A percentile compares a stretch with the other conserved stretches of the same genome.
phyloP scores from a whole-genome alignment of 2,329 filamentous ascomycete species.

The Trichophyton schoenleinii region DNA sequence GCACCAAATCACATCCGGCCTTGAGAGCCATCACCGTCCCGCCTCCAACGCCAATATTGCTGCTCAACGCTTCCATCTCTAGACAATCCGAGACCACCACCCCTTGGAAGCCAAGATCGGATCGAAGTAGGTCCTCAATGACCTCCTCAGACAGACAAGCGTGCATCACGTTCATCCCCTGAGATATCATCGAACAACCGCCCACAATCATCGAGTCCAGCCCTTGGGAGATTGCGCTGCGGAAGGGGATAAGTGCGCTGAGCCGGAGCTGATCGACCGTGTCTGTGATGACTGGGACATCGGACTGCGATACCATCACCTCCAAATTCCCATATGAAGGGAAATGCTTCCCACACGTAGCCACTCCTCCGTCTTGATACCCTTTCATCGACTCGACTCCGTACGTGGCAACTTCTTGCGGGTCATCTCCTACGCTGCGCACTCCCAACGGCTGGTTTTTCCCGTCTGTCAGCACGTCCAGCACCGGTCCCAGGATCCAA shows the following conservation, averaged over 20 bases:
- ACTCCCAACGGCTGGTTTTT: constrained; percentile 84
- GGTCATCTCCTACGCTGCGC: constrained; percentile 79
- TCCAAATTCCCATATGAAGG: constrained; percentile 92
- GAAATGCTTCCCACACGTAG: constrained; percentile 90
- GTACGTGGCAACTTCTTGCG: constrained; percentile 87
- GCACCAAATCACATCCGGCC: constrained; percentile 82
- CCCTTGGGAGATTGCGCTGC: constrained; percentile 75
- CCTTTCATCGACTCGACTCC: constrained; percentile 83
- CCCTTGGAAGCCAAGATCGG: constrained; percentile 77
- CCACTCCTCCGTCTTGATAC: constrained; percentile 79
- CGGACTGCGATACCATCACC: constrained; percentile 77
- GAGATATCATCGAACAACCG: constrained; percentile 81
- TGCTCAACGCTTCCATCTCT: constrained; percentile 90
- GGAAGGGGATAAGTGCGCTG: constrained; percentile 83
- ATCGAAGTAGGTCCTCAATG: constrained; percentile 76
- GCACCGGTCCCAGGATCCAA: constrained; percentile 81
- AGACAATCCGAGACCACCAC: constrained; percentile 92
- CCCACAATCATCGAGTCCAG: constrained; percentile 93
- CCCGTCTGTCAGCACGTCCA: constrained; percentile 89
- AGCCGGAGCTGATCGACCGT: constrained; percentile 83
- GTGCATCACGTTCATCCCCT: constrained; percentile 88
- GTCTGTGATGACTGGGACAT: constrained; percentile 92
- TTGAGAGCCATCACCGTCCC: constrained; percentile 97
- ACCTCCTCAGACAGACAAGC: constrained; percentile 88
- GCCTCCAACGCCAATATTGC: constrained; percentile 92